Evolutionary conservation across 129 eudicot genomes (phyloP), one percentile per base, ranked within the genome.

Genomic region (Kitagawia praeruptora): DNA sequence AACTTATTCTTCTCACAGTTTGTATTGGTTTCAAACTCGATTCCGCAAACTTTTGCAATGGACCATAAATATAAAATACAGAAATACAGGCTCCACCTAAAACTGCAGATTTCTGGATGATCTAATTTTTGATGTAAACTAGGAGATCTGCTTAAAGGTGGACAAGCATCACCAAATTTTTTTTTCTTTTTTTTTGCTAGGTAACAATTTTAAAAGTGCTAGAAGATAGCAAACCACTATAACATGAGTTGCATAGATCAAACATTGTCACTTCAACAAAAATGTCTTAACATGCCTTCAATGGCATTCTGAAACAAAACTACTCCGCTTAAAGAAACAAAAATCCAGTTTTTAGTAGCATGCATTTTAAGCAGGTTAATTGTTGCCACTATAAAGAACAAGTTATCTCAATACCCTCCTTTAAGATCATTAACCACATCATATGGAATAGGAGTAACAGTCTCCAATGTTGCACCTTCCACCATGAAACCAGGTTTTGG

Each of bases 401-500:
- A 40, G 12, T 16, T 5, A 39, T 21, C 77, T 81, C 77, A 90
- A 77, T 90, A 90, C 2, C 94, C 91, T 34, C 94, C 94, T 84
- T 89, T 90, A 47, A 90, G 89, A 77, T 90, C 91, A 67, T 87
- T 89, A 78, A 87, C 90, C 34, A 89, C 93, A 85, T 89, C 93
- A 70, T 89, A 89, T 3, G 94, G 94, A 37, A 90, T 90, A 31
- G 94, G 94, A 23, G 91, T 90, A 64, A 90, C 94, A 7, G 94
- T 90, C 82, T 89, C 91, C 67, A 90, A 45, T 16, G 91, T 90
- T 2, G 88, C 82, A 27, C 91, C 89, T 81, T 80, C 93, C 23
- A 87, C 93, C 89, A 89, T 81, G 51, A 89, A 89, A 28, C 93
- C 93, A 0, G 91, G 91, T 46, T 90, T 90, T 6, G 94, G 94